A percentile compares a stretch with the other conserved stretches of the same genome.
These are phyloP conservation scores for Cytospora chrysosperma DNA, from an alignment of 2,329 filamentous ascomycete species.

Conservation along the genomic window DNA sequence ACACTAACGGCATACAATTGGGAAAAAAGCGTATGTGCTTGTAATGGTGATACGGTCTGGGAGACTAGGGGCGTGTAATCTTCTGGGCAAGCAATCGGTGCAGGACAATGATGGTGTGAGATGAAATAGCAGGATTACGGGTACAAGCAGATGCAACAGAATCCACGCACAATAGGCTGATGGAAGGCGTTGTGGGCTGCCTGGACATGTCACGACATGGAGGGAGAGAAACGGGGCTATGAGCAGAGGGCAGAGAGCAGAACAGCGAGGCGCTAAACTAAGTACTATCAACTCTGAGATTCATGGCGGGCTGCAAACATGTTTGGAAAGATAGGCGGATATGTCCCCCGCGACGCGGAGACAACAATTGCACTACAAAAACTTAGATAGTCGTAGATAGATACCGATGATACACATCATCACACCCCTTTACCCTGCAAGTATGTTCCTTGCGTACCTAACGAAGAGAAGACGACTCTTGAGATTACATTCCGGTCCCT, in stretches of 20 bases:
- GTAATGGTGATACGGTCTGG: not conserved
- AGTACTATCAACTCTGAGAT: not conserved
- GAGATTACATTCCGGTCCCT: not conserved
- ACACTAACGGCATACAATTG: not conserved
- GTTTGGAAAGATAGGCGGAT: not conserved
- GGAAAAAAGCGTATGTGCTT: not conserved
- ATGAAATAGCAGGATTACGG: not conserved
- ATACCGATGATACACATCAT: constrained; percentile 26
- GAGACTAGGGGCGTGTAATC: not conserved
- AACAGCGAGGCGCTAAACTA: not conserved
- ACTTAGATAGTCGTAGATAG: constrained; percentile 26
- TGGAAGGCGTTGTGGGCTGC: not conserved
- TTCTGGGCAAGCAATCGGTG: not conserved
- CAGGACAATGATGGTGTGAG: not conserved
- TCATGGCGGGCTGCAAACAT: not conserved
- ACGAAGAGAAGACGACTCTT: not conserved
- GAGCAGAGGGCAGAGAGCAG: not conserved
- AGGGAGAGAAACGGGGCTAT: not conserved
- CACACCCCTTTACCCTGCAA: constrained; percentile 5
- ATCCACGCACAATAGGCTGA: not conserved
- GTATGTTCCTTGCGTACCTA: not conserved
- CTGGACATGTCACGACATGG: not conserved
- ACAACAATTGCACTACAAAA: constrained; percentile 1
- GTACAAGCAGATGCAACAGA: not conserved
- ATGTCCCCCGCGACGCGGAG: not conserved